Evolutionary conservation across 306 rosid genomes (phyloP).

Genomic region (Pyrus bretschneideri): DNA sequence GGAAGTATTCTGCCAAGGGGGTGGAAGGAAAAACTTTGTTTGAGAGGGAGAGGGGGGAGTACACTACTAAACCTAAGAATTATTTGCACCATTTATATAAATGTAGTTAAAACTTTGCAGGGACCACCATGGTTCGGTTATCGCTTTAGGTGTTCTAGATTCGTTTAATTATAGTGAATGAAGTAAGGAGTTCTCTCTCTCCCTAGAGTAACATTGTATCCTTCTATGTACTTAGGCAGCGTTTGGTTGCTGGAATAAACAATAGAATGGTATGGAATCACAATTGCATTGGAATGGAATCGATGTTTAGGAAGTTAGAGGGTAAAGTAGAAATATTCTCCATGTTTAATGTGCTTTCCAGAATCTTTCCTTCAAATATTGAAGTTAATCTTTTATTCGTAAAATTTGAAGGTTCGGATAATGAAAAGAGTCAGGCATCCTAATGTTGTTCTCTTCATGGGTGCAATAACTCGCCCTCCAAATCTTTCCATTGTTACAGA

Average conservation of each 20-base stretch:
- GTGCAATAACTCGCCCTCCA: constrained; percentile 82
- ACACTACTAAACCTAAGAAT: no score
- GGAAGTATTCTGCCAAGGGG: no score
- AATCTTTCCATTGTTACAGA: constrained; percentile 89
- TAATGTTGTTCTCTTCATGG: constrained; percentile 97
- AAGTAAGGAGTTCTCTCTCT: neutral
- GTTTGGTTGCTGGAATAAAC: neutral
- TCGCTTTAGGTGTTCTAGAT: neutral
- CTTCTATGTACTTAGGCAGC: neutral
- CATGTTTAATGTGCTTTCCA: neutral
- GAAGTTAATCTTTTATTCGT: neutral
- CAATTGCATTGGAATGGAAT: neutral
- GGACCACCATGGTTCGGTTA: neutral
- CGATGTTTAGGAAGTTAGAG: neutral
- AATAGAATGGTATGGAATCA: neutral
- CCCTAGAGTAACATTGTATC: no score
- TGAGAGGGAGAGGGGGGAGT: no score
- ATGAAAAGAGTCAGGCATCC: constrained; percentile 97
- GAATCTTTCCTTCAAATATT: neutral
- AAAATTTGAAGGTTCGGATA: constrained; percentile 57
- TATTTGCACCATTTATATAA: no score
- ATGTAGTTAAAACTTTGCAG: no score
- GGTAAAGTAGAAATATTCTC: neutral
- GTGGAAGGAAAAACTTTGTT: no score
- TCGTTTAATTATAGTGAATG: neutral